These are phyloP conservation scores for Actinomucor elegans DNA, from an alignment of 371 early-diverging fungal species.

Conservation along the genomic window DNA sequence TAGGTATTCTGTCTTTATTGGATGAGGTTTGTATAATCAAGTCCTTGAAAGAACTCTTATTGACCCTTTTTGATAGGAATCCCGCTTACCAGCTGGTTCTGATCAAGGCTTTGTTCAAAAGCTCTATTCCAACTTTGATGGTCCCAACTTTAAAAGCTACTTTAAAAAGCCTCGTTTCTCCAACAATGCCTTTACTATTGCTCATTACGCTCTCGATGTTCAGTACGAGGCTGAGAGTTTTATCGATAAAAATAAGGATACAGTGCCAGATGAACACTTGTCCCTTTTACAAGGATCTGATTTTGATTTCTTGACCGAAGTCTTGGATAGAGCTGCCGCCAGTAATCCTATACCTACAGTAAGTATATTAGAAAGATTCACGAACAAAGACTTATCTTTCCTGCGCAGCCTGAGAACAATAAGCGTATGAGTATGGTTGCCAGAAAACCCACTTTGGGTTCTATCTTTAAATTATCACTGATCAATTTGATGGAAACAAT, in stretches of 20 bases:
- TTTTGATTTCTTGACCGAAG: conserved; percentile 76
- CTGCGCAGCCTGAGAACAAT: conserved; percentile 34
- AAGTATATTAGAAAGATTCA: background rate
- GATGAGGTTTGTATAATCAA: conserved; percentile 75
- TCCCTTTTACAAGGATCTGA: conserved; percentile 66
- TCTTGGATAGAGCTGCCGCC: conserved; percentile 55
- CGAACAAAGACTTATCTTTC: background rate
- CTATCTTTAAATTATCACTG: conserved; percentile 83
- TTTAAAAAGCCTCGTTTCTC: conserved; percentile 94
- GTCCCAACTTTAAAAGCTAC: conserved; percentile 68
- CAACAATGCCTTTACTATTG: conserved; percentile 77
- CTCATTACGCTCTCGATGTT: conserved; percentile 93
- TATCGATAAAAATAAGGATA: conserved; percentile 98
- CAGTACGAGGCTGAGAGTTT: conserved; percentile 93
- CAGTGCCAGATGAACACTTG: conserved; percentile 92
- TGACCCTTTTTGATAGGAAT: too few species aligned
- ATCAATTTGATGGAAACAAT: conserved; percentile 93
- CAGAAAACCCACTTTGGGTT: conserved; percentile 85
- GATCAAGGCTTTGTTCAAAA: conserved; percentile 85
- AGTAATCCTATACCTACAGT: conserved; percentile 42
- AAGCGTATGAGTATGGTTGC: conserved; percentile 62
- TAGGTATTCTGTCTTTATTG: conserved; percentile 93
- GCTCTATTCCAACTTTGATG: conserved; percentile 78
- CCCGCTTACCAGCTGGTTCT: conserved; percentile 89
- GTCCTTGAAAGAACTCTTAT: conserved; percentile 25